phyloP scores from a whole-genome alignment of 2,329 filamentous ascomycete genomes.

The Pseudocercospora vitis region DNA sequence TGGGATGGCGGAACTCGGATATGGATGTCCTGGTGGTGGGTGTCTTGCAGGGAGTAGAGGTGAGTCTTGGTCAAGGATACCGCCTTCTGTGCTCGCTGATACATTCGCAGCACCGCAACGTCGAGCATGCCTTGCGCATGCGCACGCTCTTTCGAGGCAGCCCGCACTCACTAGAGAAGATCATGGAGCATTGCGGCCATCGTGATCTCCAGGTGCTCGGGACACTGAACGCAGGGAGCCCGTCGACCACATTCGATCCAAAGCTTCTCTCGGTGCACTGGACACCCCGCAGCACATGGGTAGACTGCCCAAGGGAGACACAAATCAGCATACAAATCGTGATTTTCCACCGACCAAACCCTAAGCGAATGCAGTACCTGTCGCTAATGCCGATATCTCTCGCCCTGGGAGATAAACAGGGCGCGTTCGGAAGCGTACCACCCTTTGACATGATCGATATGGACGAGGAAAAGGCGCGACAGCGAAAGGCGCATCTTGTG shows the following conservation, averaged over 20 bases:
- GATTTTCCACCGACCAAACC: conserved; percentile 81
- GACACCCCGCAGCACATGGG: conserved; percentile 55
- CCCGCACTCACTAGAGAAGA: conserved; percentile 73
- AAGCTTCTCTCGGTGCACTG: conserved; percentile 66
- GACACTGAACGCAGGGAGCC: conserved; percentile 65
- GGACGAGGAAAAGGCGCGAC: conserved; percentile 67
- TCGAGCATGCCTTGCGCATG: conserved; percentile 82
- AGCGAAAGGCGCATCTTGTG: conserved; percentile 65
- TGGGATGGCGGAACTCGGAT: conserved; percentile 93
- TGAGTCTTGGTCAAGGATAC: too few relatives aligned
- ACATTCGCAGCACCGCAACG: conserved; percentile 71
- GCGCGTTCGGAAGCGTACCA: conserved; percentile 38
- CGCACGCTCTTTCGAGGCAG: conserved; percentile 82
- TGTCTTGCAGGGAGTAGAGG: conserved; percentile 86
- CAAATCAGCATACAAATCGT: conserved; percentile 81
- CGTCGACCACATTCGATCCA: conserved; percentile 58
- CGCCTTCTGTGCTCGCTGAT: too few relatives aligned
- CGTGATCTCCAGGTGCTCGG: conserved; percentile 83
- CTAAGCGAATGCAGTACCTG: conserved; percentile 91
- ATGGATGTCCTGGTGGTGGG: conserved; percentile 88
- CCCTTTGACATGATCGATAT: conserved; percentile 63
- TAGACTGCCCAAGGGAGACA: conserved; percentile 66
- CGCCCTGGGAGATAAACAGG: conserved; percentile 72
- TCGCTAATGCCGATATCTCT: conserved; percentile 86
- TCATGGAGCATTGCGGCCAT: conserved; percentile 82